Base-by-base conservation (phyloP, 108 stramenopile species). In the Fragilariopsis cylindrus region DNA sequence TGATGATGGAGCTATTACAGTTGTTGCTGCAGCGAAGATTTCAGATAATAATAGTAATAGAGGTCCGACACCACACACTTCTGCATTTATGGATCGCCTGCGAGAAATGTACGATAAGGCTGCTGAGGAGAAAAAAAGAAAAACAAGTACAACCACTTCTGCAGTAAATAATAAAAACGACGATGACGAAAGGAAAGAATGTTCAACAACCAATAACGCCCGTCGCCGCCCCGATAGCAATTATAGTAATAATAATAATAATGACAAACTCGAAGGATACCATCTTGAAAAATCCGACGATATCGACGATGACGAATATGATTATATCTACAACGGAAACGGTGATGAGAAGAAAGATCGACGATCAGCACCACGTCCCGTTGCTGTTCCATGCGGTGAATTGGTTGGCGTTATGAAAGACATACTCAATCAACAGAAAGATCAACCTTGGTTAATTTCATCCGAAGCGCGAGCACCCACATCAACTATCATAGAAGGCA, bases 401-500 rank as follows among this genome's bases (percentile, higher is more conserved):
- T 49, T 92, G 5, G 82, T 72, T 11, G 80, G 76, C 16, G 80
- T 90, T 4, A 81, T 92, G 71, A 56, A 79, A 7, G 85, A 87
- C 60, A 65, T 90, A 15, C 64, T 87, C 8, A 49, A 65, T 3
- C 83, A 79, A n/a, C 89, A 90, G 62, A 63, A 76, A 70, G 70
- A 81, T 13, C 91, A 92, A 62, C 91, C 91, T 11, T 92, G 91
- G 91, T 80, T 92, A 4, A 73, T 92, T 6, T 73, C 87, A 7
- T 66, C 86, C 21, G 89, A 92, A 63, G 91, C 91, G 7, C 56
- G 91, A 65, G 86, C 78, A 5, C 87, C 89, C 18, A 65, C 72
- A 3, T 45, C 62, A 6, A 46, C 47, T 16, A 60, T 43, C 3
- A 43, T 15, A 45, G 57, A 70, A 13, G 18, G 66, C 42, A 62